Conservation (phyloP, 768 basidiomycete species). For the Rubroboletus pulcherrimus region DNA sequence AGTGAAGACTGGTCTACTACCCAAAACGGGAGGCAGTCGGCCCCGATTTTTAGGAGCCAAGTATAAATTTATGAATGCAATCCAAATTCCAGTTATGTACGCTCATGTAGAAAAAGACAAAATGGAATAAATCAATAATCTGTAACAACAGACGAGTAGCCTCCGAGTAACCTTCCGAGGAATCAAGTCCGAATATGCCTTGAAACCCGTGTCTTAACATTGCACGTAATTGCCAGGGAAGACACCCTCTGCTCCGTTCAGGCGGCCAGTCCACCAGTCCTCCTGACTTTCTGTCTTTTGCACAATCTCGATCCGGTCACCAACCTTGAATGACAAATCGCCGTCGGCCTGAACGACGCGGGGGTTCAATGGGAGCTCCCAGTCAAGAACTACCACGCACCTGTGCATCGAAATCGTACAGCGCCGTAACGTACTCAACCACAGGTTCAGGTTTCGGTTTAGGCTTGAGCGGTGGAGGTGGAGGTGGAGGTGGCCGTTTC, state of each 20-base stretch:
- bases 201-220: slow-evolving; percentile 2
- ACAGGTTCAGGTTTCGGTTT: slow-evolving; percentile 70
- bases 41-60: slow-evolving; percentile 14
- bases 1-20: neutral
- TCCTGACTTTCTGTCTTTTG: slow-evolving; percentile 78
- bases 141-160: neutral
- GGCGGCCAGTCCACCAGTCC: slow-evolving; percentile 96
- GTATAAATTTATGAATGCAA: slow-evolving; percentile 1
- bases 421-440: slow-evolving; percentile 78
- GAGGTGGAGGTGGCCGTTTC: slow-evolving; percentile 83
- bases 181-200: neutral
- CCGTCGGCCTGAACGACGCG: slow-evolving; percentile 66
- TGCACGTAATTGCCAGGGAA: slow-evolving; percentile 71
- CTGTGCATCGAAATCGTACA: slow-evolving; percentile 95
- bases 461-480: slow-evolving; percentile 87
- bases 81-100: too few species aligned
- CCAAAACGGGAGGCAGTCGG: slow-evolving; percentile 3
- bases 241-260: slow-evolving; percentile 80
- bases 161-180: neutral
- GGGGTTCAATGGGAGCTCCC: neutral
- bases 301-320: slow-evolving; percentile 88
- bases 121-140: neutral
- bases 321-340: slow-evolving; percentile 84
- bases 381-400: slow-evolving; percentile 32
- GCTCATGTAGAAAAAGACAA: neutral